Base-by-base conservation (phyloP, 1,284 basidiomycete species). In the Marasmius oreades region DNA sequence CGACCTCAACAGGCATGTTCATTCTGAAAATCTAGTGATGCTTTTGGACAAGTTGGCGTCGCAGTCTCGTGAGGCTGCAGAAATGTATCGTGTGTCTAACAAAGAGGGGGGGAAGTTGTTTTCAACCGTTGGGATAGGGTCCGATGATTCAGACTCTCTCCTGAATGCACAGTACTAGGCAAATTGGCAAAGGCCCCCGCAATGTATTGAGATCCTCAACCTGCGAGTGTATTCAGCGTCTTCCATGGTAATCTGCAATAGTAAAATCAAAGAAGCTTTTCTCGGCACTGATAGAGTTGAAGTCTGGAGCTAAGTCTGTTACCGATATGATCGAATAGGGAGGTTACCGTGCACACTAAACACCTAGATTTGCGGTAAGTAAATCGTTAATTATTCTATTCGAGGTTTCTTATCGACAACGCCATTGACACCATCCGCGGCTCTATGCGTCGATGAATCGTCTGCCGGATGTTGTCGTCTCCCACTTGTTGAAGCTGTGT, bases 91-190 rank as follows among this genome's bases (percentile, higher is more conserved):
- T 34, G 73, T 79, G 39, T 92, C 90, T 61, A 84, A 91, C 60
- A 82, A 85, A 66, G 84, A 84, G 79, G 85, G 42, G 89, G 89
- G 0, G 90, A 92, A 69, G 79, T 88, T 7, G 71, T 90, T 26
- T 90, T 92, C 64, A 81, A 87, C 68, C 86, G 85, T 18, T 88
- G 85, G 85, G 69, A 68, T n/a, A n/a, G n/a, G n/a, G n/a, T n/a
- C n/a, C n/a, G n/a, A n/a, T n/a, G n/a, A n/a, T n/a, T n/a, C n/a
- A n/a, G n/a, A n/a, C n/a, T n/a, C n/a, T n/a, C n/a, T n/a, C n/a
- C n/a, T n/a, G n/a, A n/a, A n/a, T n/a, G n/a, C n/a, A n/a, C n/a
- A n/a, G n/a, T n/a, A n/a, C n/a, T n/a, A n/a, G n/a, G n/a, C n/a
- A n/a, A n/a, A n/a, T n/a, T n/a, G n/a, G n/a, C n/a, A n/a, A n/a